Conservation (phyloP, 2,329 filamentous ascomycete genomes). For the Apiospora hydei region DNA sequence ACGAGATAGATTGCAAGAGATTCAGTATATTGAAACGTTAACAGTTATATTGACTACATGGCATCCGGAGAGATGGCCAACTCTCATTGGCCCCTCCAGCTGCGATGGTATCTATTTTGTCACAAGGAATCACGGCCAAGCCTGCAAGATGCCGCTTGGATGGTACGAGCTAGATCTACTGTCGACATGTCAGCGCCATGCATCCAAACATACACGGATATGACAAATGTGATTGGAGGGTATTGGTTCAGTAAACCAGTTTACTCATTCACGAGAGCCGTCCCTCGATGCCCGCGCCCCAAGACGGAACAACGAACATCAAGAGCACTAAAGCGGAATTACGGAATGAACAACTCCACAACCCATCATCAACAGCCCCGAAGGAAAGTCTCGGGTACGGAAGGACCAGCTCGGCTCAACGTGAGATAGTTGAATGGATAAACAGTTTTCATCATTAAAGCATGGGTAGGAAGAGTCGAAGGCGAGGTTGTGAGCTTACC, state of each 20-base stretch:
- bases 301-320: slow-evolving; percentile 64
- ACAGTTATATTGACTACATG: background rate
- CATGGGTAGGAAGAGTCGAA: slow-evolving; percentile 23
- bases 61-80: background rate
- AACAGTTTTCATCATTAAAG: slow-evolving; percentile 68
- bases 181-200: slow-evolving; percentile 11
- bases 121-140: background rate
- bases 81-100: background rate
- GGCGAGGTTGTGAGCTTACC: slow-evolving; percentile 13
- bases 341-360: slow-evolving; percentile 72
- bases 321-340: slow-evolving; percentile 68
- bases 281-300: slow-evolving; percentile 55
- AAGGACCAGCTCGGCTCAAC: slow-evolving; percentile 74
- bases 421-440: slow-evolving; percentile 80
- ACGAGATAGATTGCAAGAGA: background rate
- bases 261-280: slow-evolving; percentile 73
- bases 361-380: slow-evolving; percentile 68
- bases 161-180: background rate
- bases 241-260: slow-evolving; percentile 57
- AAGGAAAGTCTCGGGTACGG: slow-evolving; percentile 67
- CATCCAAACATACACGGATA: background rate
- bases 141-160: background rate
- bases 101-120: background rate
- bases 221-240: background rate
- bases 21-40: background rate